These are phyloP conservation scores for Collybiopsis luxurians DNA, from an alignment of 768 basidiomycete genomes.

Conservation along the genomic window DNA sequence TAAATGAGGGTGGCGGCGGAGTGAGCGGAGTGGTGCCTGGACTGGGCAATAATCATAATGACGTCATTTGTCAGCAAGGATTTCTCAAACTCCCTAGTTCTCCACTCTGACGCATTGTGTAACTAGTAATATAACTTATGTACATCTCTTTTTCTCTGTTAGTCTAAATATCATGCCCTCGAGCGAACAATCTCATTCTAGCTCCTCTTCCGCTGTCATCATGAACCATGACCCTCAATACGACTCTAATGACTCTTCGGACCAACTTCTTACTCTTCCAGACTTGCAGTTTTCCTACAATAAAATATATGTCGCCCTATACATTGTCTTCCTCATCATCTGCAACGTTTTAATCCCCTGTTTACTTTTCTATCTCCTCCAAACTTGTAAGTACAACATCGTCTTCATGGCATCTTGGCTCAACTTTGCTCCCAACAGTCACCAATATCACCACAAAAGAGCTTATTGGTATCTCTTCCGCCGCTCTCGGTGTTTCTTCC, in stretches of 20 bases:
- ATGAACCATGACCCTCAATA: too few species aligned
- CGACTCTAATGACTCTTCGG: background rate
- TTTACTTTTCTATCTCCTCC: slow-evolving; percentile 26
- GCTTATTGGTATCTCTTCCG: slow-evolving; percentile 28
- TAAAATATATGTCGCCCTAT: slow-evolving; percentile 5
- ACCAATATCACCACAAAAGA: slow-evolving; percentile 14
- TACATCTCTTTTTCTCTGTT: background rate
- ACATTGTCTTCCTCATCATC: slow-evolving; percentile 23
- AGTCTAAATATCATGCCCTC: background rate
- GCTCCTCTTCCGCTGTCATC: background rate
- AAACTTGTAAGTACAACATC: slow-evolving; percentile 16
- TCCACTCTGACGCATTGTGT: too few species aligned
- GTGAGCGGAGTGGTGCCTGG: background rate
- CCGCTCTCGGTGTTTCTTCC: slow-evolving; percentile 27
- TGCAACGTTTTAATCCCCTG: slow-evolving; percentile 27
- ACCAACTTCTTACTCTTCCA: slow-evolving; percentile 2
- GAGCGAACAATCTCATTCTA: background rate
- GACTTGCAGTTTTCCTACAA: slow-evolving; percentile 4
- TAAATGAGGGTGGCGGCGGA: background rate
- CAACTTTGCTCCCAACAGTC: background rate
- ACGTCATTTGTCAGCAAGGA: too few species aligned
- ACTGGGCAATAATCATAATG: background rate
- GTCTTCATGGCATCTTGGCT: background rate
- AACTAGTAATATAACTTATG: background rate
- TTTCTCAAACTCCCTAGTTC: too few species aligned